These are phyloP conservation scores for Leccinum variicolor DNA, from an alignment of 768 basidiomycete genomes.

Conservation along the genomic window DNA sequence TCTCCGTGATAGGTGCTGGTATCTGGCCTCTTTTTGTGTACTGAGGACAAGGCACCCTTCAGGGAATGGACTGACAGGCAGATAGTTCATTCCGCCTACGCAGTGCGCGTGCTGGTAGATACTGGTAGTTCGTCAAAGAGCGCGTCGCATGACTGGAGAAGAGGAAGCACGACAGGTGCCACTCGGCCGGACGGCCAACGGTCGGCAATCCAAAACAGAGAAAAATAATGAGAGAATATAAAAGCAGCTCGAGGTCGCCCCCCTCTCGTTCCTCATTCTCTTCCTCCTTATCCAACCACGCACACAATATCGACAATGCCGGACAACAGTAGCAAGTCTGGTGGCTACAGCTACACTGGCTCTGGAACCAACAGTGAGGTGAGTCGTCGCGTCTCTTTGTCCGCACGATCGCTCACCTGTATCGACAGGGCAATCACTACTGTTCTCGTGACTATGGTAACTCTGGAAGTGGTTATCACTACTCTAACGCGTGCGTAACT, in stretches of 20 bases:
- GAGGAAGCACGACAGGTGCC: too few species aligned
- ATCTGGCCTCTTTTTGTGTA: background rate
- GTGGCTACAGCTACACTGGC: slow-evolving; percentile 41
- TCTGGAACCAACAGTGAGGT: slow-evolving; percentile 54
- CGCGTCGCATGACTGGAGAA: too few species aligned
- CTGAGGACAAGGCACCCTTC: background rate
- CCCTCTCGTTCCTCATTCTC: background rate
- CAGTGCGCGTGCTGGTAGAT: too few species aligned
- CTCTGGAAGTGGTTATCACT: slow-evolving; percentile 51
- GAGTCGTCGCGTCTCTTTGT: slow-evolving; percentile 13
- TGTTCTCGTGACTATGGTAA: slow-evolving; percentile 48
- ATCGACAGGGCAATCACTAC: slow-evolving; percentile 55
- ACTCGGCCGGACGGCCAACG: background rate
- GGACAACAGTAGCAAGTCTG: slow-evolving; percentile 15
- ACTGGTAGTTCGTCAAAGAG: too few species aligned
- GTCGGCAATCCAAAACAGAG: slow-evolving; percentile 8
- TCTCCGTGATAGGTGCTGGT: background rate
- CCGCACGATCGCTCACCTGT: background rate
- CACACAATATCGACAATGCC: slow-evolving; percentile 11
- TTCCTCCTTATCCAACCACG: background rate
- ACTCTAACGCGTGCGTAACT: slow-evolving; percentile 51
- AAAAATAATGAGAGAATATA: slow-evolving; percentile 12
- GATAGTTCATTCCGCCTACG: background rate
- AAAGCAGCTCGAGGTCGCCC: background rate
- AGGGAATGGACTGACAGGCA: background rate